These are phyloP conservation scores for Blastocystis sp. DNA, from an alignment of 352 stramenopile genomes.

Conservation along the genomic window DNA sequence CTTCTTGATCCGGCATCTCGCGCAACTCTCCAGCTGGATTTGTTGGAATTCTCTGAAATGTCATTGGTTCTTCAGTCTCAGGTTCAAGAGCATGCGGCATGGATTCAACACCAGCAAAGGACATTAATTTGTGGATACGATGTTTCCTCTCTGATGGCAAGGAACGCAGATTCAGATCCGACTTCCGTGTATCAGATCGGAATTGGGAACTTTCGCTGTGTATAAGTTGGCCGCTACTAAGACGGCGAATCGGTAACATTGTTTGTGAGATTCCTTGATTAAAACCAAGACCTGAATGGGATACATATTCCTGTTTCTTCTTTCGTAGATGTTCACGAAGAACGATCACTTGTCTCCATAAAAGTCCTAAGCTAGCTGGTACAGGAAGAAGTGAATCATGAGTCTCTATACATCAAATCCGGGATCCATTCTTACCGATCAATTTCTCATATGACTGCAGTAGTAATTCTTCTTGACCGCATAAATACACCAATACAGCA, in stretches of 20 bases:
- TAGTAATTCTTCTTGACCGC: conserved; percentile 2
- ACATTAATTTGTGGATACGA: not conserved
- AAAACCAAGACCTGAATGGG: not conserved
- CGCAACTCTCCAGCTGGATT: not conserved
- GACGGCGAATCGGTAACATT: not conserved
- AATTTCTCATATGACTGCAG: not conserved
- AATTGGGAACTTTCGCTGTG: not conserved
- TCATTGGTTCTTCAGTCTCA: not conserved
- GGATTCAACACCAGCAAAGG: not conserved
- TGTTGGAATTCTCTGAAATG: not conserved
- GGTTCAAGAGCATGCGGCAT: no score
- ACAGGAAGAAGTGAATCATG: not conserved
- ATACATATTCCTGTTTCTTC: conserved; percentile 55
- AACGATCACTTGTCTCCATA: conserved; percentile 18
- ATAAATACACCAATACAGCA: conserved; percentile 14
- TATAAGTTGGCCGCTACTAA: not conserved
- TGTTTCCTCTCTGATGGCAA: not conserved
- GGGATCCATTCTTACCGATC: not conserved
- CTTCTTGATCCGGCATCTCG: not conserved
- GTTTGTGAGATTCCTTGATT: not conserved
- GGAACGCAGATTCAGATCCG: not conserved
- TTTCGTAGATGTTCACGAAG: conserved; percentile 29
- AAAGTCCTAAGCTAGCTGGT: not conserved
- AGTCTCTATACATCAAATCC: not conserved
- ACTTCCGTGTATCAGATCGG: not conserved